A percentile compares a stretch with the other conserved stretches of the same genome.
Conservation (phyloP, 306 rosid species). For the Spatholobus suberectus region DNA sequence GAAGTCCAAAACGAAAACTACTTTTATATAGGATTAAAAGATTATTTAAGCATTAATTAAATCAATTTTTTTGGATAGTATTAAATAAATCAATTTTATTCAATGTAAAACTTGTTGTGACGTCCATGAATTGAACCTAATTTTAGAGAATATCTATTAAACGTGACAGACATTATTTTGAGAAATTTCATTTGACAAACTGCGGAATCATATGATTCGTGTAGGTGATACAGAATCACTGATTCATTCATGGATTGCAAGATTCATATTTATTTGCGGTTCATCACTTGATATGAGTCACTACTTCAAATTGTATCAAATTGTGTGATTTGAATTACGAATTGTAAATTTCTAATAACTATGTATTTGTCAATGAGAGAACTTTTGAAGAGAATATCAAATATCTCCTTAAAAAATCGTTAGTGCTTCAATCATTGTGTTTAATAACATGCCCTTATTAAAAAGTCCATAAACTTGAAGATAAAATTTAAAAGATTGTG, state of each 20-base stretch:
- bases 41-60: too few species aligned
- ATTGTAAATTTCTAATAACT: background rate
- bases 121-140: too few species aligned
- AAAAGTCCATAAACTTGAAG: background rate
- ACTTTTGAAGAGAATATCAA: background rate
- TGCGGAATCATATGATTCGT: background rate
- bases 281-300: background rate
- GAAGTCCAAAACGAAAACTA: too few species aligned
- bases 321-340: background rate
- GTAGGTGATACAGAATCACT: background rate
- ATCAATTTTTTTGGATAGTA: too few species aligned
- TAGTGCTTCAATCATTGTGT: background rate
- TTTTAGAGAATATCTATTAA: too few species aligned
- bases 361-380: background rate
- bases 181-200: too few species aligned
- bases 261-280: background rate
- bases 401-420: background rate
- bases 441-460: background rate
- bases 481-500: background rate
- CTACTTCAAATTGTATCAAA: background rate
- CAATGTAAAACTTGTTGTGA: too few species aligned
- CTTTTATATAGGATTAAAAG: too few species aligned
- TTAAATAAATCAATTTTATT: too few species aligned
- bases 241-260: background rate
- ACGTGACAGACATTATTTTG: too few species aligned